Conservation (phyloP, 352 stramenopile genomes). For the Pythium sp. region DNA sequence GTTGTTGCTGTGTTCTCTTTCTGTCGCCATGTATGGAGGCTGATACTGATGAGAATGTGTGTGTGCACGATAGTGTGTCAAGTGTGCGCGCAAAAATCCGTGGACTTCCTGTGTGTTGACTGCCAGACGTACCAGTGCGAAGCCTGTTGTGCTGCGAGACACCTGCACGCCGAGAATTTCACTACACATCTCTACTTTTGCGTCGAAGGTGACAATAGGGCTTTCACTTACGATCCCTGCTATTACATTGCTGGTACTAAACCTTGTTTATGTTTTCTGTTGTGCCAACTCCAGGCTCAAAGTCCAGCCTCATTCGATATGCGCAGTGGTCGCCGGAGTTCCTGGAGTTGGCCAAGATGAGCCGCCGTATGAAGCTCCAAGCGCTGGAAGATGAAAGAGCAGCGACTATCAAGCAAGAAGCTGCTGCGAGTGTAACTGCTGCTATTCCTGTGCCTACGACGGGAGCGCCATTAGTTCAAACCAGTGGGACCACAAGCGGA, state of each 20-base stretch:
- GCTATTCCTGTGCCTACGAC: background rate
- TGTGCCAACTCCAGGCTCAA: slow-evolving; percentile 24
- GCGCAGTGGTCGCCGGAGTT: slow-evolving; percentile 43
- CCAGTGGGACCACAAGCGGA: background rate
- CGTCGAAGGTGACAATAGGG: slow-evolving; percentile 40
- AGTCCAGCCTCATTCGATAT: slow-evolving; percentile 39
- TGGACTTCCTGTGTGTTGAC: slow-evolving; percentile 56
- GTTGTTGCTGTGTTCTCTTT: background rate
- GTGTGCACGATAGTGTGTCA: slow-evolving; percentile 39
- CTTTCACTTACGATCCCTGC: background rate
- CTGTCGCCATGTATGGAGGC: background rate
- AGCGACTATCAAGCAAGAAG: slow-evolving; percentile 5
- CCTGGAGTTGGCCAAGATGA: slow-evolving; percentile 43
- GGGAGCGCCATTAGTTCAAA: background rate
- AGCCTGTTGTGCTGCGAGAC: slow-evolving; percentile 42
- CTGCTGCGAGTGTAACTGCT: background rate
- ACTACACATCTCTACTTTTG: slow-evolving; percentile 50
- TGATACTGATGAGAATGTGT: background rate
- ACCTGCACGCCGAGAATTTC: slow-evolving; percentile 24
- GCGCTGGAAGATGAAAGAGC: slow-evolving; percentile 9
- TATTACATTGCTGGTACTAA: background rate
- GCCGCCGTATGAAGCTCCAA: slow-evolving; percentile 19
- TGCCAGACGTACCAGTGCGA: slow-evolving; percentile 62
- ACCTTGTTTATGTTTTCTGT: background rate
- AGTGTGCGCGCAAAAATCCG: slow-evolving; percentile 33